Conservation (phyloP, 306 rosid genomes). For the Dryas alaskensis region DNA sequence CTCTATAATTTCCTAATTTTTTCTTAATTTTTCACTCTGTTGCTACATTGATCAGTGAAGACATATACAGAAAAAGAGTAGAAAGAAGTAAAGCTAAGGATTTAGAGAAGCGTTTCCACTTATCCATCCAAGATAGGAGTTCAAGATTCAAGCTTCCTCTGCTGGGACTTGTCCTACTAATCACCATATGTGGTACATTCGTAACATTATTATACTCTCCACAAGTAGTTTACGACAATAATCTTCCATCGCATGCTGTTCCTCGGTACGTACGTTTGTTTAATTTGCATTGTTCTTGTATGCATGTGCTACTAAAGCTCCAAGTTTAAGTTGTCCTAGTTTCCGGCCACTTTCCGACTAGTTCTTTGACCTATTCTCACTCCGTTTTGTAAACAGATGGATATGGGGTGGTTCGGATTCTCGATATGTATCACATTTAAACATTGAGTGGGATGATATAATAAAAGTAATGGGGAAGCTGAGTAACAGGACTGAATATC, state of each 20-base stretch:
- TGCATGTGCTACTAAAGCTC: neutral
- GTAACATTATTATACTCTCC: slow-evolving; percentile 65
- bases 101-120: slow-evolving; percentile 54
- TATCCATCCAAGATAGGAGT: slow-evolving; percentile 56
- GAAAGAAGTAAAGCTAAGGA: slow-evolving; percentile 55
- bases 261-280: slow-evolving; percentile 43
- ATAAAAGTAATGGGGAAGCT: slow-evolving; percentile 41
- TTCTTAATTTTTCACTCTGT: slow-evolving; percentile 10
- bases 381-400: slow-evolving; percentile 55
- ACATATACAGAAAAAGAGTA: slow-evolving; percentile 51
- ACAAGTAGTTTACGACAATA: slow-evolving; percentile 46
- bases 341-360: too few relatives aligned
- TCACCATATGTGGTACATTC: slow-evolving; percentile 58
- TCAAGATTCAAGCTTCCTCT: slow-evolving; percentile 72
- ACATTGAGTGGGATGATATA: slow-evolving; percentile 57
- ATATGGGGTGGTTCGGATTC: slow-evolving; percentile 81
- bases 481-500: slow-evolving; percentile 39
- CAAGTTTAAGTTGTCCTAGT: too few relatives aligned
- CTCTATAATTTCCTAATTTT: slow-evolving; percentile 5
- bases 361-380: too few relatives aligned
- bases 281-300: neutral
- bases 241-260: slow-evolving; percentile 46
- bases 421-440: slow-evolving; percentile 48
- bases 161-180: slow-evolving; percentile 53
- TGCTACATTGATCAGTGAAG: slow-evolving; percentile 53